phyloP scores from a whole-genome alignment of 106 monocot genomes.

The Triglochin maritima region DNA sequence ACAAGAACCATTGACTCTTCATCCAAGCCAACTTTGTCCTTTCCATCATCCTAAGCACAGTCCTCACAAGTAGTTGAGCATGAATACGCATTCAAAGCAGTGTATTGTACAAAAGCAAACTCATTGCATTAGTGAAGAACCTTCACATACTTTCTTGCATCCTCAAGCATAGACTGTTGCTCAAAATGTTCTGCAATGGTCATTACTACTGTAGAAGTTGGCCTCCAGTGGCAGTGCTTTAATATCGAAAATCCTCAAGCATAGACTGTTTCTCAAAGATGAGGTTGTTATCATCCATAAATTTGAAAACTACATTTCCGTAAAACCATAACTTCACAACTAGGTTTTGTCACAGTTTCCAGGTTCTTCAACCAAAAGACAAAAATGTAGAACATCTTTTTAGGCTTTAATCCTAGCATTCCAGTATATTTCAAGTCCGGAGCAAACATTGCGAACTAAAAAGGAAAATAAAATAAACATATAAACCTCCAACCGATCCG shows the following conservation, averaged over 20 bases:
- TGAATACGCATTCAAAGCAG: constrained; percentile 38
- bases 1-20: constrained; percentile 8
- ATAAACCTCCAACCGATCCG: constrained; percentile 9
- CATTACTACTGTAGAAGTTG: constrained; percentile 25
- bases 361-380: too few relatives aligned
- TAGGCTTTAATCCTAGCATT: too few relatives aligned
- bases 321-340: too few relatives aligned
- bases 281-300: background rate
- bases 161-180: constrained; percentile 18
- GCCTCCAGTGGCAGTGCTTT: constrained; percentile 58
- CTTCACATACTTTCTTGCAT: constrained; percentile 26
- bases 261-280: constrained; percentile 61
- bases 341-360: too few relatives aligned
- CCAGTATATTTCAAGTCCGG: too few relatives aligned
- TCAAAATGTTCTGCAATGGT: constrained; percentile 50
- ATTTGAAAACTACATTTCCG: too few relatives aligned
- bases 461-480: too few relatives aligned
- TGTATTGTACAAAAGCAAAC: constrained; percentile 50
- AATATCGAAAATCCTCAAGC: constrained; percentile 52
- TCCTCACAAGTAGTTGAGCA: constrained; percentile 4
- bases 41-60: constrained; percentile 7
- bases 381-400: too few relatives aligned
- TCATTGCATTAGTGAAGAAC: constrained; percentile 37
- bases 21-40: constrained; percentile 11
- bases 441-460: too few relatives aligned